Percentiles rank a stretch among this genome's conserved stretches.
Conservation (phyloP, 2,329 filamentous ascomycete genomes). For the Huntiella decipiens region DNA sequence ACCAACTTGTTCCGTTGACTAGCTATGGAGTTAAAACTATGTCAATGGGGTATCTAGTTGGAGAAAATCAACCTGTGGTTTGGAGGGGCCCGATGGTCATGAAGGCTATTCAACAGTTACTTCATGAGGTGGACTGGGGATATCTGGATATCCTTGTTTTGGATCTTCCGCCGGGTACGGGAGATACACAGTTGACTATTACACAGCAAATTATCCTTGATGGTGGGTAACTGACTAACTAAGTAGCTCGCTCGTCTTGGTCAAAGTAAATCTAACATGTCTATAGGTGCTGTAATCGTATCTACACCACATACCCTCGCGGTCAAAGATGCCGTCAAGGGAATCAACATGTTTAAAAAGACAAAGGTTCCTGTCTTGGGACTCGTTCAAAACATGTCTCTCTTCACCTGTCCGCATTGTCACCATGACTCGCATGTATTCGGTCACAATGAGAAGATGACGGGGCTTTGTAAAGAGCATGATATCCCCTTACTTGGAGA, state of each 20-base stretch:
- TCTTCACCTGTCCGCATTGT: slow-evolving; percentile 67
- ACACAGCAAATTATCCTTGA: slow-evolving; percentile 84
- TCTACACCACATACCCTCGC: slow-evolving; percentile 89
- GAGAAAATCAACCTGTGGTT: slow-evolving; percentile 63
- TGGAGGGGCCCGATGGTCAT: slow-evolving; percentile 97
- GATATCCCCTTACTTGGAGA: slow-evolving; percentile 69
- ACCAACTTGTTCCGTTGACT: slow-evolving; percentile 67
- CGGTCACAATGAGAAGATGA: slow-evolving; percentile 45
- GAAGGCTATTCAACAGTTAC: slow-evolving; percentile 85
- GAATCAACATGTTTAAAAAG: slow-evolving; percentile 81
- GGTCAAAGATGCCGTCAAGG: slow-evolving; percentile 77
- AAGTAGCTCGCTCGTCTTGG: background rate
- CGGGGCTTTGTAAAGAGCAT: slow-evolving; percentile 49
- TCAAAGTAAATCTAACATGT: background rate
- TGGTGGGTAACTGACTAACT: slow-evolving; percentile 29
- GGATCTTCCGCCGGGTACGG: slow-evolving; percentile 84
- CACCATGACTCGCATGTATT: slow-evolving; percentile 58
- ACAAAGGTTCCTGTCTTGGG: slow-evolving; percentile 67
- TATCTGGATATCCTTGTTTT: slow-evolving; percentile 74
- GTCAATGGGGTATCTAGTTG: slow-evolving; percentile 92
- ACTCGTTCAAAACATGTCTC: slow-evolving; percentile 80
- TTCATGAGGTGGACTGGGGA: slow-evolving; percentile 91
- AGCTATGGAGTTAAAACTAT: slow-evolving; percentile 96
- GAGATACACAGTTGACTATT: slow-evolving; percentile 91
- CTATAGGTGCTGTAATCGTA: slow-evolving; percentile 57